Evolutionary conservation across 306 rosid genomes (phyloP).

Genomic region (Rubus idaeus): DNA sequence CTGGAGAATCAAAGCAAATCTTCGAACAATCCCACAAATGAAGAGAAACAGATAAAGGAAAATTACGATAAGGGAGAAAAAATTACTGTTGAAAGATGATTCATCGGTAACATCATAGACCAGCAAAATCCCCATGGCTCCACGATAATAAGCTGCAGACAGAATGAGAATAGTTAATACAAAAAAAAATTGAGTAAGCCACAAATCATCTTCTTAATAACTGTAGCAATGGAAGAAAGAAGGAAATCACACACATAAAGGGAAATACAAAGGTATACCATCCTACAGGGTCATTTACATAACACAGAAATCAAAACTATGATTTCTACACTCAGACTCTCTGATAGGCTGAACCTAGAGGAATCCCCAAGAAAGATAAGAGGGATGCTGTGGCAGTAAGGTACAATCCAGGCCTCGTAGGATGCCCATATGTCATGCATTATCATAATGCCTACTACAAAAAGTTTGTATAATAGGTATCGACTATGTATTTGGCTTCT

Average conservation of each 20-base stretch:
- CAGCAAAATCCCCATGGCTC: conserved; percentile 97
- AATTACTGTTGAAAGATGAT: conserved; percentile 90
- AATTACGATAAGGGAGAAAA: conserved; percentile 16
- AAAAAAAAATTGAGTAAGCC: background rate
- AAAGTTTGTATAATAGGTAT: background rate
- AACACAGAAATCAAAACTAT: background rate
- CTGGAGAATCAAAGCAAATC: background rate
- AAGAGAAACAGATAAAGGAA: conserved; percentile 8
- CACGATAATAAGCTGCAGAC: conserved; percentile 89
- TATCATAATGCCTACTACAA: background rate
- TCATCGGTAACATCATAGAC: conserved; percentile 95
- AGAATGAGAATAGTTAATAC: conserved; percentile 1
- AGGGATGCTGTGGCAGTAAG: background rate
- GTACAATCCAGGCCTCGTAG: background rate
- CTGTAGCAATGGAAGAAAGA: background rate
- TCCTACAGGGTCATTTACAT: background rate
- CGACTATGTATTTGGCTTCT: background rate
- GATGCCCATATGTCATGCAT: background rate
- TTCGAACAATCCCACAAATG: background rate
- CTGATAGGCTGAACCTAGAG: background rate
- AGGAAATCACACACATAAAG: background rate
- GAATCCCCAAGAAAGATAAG: background rate
- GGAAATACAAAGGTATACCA: background rate
- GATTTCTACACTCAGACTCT: background rate
- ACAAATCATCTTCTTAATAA: background rate